These are phyloP conservation scores for Sporisorium graminicola DNA, from an alignment of 1,284 basidiomycete species.

Conservation along the genomic window DNA sequence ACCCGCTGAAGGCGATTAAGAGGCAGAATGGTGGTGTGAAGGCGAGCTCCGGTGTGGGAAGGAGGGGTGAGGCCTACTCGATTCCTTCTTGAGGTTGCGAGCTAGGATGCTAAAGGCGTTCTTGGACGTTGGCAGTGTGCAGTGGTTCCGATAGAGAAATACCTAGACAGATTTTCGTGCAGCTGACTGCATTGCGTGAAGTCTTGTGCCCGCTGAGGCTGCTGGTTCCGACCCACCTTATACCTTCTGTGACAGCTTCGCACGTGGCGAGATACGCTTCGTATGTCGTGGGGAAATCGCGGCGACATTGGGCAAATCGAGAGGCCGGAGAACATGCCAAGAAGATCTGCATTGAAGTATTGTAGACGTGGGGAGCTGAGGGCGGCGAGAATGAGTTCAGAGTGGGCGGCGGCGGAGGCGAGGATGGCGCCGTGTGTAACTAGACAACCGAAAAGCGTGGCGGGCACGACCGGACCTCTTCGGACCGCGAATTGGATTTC, in stretches of 20 bases:
- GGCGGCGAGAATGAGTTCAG: neutral
- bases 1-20: constrained; percentile 29
- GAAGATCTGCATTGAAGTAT: constrained; percentile 2
- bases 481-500: constrained; percentile 10
- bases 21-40: constrained; percentile 6
- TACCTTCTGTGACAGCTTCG: no score
- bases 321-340: neutral
- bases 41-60: constrained; percentile 15
- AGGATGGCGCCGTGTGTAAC: no score
- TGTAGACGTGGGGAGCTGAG: no score
- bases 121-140: neutral
- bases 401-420: neutral
- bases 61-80: constrained; percentile 44
- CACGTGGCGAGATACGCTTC: neutral
- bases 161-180: neutral
- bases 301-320: neutral
- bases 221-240: no score
- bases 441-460: no score
- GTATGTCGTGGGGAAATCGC: neutral
- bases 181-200: neutral
- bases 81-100: constrained; percentile 5
- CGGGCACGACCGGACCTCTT: constrained; percentile 12
- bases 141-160: constrained; percentile 1
- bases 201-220: neutral
- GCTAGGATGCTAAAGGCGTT: neutral